These are phyloP conservation scores for Setaria viridis DNA, from an alignment of 202 grass and related monocot genomes.

Conservation along the genomic window DNA sequence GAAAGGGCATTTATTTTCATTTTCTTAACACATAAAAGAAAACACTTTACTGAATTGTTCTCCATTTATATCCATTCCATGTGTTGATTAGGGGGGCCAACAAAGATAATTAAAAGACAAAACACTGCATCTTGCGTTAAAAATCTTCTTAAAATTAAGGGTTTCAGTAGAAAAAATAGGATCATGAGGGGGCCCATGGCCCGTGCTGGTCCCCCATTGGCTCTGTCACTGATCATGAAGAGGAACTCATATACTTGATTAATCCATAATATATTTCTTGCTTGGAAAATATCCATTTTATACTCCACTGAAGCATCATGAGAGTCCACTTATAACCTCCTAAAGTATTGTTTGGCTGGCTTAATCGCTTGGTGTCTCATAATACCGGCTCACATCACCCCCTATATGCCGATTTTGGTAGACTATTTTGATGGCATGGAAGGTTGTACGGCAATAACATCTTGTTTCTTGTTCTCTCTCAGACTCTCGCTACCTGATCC, in stretches of 20 bases:
- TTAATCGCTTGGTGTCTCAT: neutral
- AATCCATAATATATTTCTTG: slow-evolving; percentile 4
- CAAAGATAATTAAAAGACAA: too few species aligned
- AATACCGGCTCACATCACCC: neutral
- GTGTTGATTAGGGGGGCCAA: neutral
- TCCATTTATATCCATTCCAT: slow-evolving; percentile 9
- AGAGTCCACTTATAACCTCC: neutral
- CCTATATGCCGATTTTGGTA: neutral
- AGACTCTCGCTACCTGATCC: too few species aligned
- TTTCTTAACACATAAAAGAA: neutral
- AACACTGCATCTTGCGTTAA: too few species aligned
- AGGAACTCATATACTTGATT: slow-evolving; percentile 32
- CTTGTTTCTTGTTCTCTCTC: neutral
- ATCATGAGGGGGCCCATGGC: too few species aligned
- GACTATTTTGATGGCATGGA: neutral
- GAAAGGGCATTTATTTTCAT: slow-evolving; percentile 8
- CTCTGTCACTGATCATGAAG: neutral
- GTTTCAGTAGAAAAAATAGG: too few species aligned
- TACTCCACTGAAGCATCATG: neutral
- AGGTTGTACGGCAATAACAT: neutral
- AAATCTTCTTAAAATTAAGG: too few species aligned
- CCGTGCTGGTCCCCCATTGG: too few species aligned
- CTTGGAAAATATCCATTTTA: neutral
- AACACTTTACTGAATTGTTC: neutral
- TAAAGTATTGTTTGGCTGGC: neutral